Evolutionary conservation across 805 yeast genomes (phyloP).

Genomic region (Alloascoidea africana): DNA sequence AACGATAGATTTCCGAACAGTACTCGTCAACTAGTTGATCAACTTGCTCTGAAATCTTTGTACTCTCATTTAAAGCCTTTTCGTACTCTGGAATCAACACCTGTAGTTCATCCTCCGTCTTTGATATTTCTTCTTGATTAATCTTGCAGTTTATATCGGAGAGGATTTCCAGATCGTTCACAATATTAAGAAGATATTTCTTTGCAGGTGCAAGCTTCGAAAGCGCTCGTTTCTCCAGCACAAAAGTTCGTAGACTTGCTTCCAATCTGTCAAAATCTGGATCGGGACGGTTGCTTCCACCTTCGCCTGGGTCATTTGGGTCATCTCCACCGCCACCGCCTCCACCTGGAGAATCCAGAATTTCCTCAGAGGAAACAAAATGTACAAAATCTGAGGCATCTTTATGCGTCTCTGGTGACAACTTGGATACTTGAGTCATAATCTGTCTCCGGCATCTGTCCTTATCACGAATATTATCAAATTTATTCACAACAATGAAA

Average conservation of each 20-base stretch:
- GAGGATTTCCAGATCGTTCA: conserved; percentile 46
- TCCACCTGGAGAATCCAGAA: conserved; percentile 22
- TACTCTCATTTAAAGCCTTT: conserved; percentile 32
- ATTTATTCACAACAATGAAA: conserved; percentile 87
- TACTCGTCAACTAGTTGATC: conserved; percentile 49
- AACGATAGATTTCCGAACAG: conserved; percentile 41
- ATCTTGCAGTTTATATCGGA: conserved; percentile 48
- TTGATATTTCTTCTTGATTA: conserved; percentile 32
- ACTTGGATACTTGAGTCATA: conserved; percentile 65
- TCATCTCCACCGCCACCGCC: conserved; percentile 23
- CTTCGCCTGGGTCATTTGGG: conserved; percentile 18
- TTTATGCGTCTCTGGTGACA: conserved; percentile 87
- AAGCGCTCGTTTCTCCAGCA: conserved; percentile 74
- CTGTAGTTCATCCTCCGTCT: conserved; percentile 32
- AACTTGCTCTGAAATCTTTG: conserved; percentile 38
- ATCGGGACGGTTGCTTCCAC: conserved; percentile 14
- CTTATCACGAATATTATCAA: conserved; percentile 75
- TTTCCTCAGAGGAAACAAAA: conserved; percentile 59
- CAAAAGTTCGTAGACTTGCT: conserved; percentile 69
- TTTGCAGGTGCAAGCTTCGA: conserved; percentile 90
- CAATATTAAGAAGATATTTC: conserved; percentile 59
- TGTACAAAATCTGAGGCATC: conserved; percentile 87
- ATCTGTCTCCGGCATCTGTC: conserved; percentile 64
- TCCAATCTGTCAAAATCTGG: conserved; percentile 78
- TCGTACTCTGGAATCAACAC: conserved; percentile 53